Base-by-base conservation (phyloP, 2,329 filamentous ascomycete genomes). In the Aureobasidium musti region DNA sequence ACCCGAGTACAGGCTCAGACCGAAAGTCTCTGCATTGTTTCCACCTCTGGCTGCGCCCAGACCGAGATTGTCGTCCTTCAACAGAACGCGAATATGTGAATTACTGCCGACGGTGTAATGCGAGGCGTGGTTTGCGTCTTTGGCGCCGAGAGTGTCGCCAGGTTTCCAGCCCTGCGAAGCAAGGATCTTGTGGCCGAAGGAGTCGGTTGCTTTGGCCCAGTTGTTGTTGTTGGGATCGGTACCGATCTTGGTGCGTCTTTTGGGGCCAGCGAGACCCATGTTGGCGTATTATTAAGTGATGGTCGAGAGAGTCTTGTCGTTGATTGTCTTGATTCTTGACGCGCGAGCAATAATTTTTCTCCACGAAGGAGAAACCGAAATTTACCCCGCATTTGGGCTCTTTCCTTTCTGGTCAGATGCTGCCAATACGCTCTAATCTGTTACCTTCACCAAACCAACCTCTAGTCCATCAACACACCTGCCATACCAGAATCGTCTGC, bases 181-280 rank as follows among this genome's bases (percentile, higher is more conserved):
- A 74, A 99, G 87, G 71, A 98, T 94, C 75, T 88, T 91, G 77
- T 97, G 93, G 72, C 95, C 95, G 77, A 95, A 98, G 64, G 87
- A 89, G 66, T 85, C 85, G 70, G 89, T 91, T 76, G 93, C 89
- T 73, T 89, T 88, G 66, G 89, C 88, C 95, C 95, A 99, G 83
- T 86, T 87, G 56, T 91, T 97, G 78, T 98, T 99, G 80, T 98
- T 97, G 8, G 95, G 95, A 79, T 99, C 95, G 76, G 90, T 85
- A 71, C 89, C 90, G 75, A 98, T 88, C 80, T 94, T 96, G 56
- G 83, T 83, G 72, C 80, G 82, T 73, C 84, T 87, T 72, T 71
- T 68, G 33, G 86, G 84, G 54, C 80, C 89, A 70, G 88, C 84
- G 75, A 91, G 85, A 78, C 89, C 89, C 89, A 91, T 91, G 37